A percentile compares a stretch with the other conserved stretches of the same genome.
Conservation (phyloP, 1,284 basidiomycete genomes). For the Puccinia coronata region DNA sequence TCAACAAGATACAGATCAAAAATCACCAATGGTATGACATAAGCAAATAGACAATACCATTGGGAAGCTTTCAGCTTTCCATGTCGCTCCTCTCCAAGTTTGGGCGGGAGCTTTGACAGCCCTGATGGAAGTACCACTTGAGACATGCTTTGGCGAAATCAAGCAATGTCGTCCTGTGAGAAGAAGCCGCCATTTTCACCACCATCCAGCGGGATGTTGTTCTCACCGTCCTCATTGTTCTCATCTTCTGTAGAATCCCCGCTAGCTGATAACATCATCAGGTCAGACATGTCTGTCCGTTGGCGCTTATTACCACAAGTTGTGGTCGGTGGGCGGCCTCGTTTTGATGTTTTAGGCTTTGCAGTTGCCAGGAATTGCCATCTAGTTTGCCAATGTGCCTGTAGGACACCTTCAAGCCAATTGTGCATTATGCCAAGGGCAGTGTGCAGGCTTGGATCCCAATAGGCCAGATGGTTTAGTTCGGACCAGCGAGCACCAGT, state of each 20-base stretch:
- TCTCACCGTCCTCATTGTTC: neutral
- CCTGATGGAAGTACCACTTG: neutral
- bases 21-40: constrained; percentile 15
- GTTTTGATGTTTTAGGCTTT: neutral
- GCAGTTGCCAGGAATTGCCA: constrained; percentile 5
- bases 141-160: neutral
- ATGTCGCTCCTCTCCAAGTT: constrained; percentile 5
- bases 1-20: neutral
- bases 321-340: neutral
- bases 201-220: neutral
- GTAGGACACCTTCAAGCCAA: constrained; percentile 13
- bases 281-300: neutral
- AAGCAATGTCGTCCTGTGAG: neutral
- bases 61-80: constrained; percentile 16
- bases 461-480: constrained; percentile 6
- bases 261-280: neutral
- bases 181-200: neutral
- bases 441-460: neutral
- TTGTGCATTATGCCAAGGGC: constrained; percentile 18
- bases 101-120: neutral
- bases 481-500: constrained; percentile 14
- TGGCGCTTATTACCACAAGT: neutral
- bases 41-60: constrained; percentile 25
- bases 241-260: neutral
- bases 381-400: neutral